Evolutionary conservation across 2,329 filamentous ascomycete species (phyloP), one percentile per base, ranked within the genome.

Genomic region (Neofusicoccum parvum): DNA sequence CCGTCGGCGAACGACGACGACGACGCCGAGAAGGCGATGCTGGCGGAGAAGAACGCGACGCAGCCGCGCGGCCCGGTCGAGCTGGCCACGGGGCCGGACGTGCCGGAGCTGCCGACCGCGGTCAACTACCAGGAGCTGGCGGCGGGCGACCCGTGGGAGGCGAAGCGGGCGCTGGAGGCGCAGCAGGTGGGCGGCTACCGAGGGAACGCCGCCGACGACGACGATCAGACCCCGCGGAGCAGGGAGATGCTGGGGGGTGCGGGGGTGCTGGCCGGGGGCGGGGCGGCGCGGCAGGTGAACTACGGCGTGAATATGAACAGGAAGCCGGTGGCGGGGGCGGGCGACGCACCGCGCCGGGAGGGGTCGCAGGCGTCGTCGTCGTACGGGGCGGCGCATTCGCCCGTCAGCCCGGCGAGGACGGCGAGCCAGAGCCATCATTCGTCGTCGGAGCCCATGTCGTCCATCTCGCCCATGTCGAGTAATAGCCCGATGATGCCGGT

Each of bases 91-190:
- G 53, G 53, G 12, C 53, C 53, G 3, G 53, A 58, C 14, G 14
- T 43, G 23, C 53, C 53, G 12, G 53, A 58, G 53, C 3, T 58
- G 53, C 53, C 53, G 20, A 58, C 53, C 12, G 53, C 37, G 53
- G 53, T 45, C 11, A 58, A 58, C 14, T 58, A 41, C 9, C 53
- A 58, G 53, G 53, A 58, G 37, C 20, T 58, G 20, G 37, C 37
- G 20, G 53, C 53, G 12, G 53, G 53, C n/a, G 53, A 27, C 20
- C 36, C 36, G 53, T 20, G 10, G 5, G 53, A 39, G 53, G n/a
- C n/a, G 49, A n/a, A 36, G 34, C 50, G 50, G 15, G 34, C 11
- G 14, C 37, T 39, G 15, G 50, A 54, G 50, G 32, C n/a, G 15
- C 50, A 12, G 34, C 34, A 39, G 10, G 10, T 12, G 34, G 10